Evolutionary conservation across 306 rosid genomes (phyloP).

Genomic region (Pyrus communis): DNA sequence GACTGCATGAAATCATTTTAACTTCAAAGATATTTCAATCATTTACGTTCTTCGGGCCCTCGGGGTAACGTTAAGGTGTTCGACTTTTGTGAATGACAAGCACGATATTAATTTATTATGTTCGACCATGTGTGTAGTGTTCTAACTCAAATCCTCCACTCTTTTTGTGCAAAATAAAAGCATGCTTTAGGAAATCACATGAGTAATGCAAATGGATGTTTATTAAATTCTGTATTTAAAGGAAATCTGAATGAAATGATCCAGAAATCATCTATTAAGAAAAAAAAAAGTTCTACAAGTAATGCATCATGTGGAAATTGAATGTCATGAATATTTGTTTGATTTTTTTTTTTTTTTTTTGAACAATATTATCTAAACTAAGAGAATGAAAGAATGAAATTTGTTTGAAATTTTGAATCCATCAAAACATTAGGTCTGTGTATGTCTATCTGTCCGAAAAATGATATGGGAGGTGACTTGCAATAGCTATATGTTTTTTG

Average conservation of each 20-base stretch:
- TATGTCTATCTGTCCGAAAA: background rate
- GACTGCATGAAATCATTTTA: background rate
- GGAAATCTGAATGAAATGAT: background rate
- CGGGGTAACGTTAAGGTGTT: too few species aligned
- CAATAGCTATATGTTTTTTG: background rate
- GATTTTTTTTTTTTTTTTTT: too few species aligned
- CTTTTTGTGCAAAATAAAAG: too few species aligned
- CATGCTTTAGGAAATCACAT: too few species aligned
- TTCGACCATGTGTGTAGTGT: too few species aligned
- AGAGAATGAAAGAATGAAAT: too few species aligned
- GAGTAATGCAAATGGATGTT: too few species aligned
- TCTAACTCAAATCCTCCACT: too few species aligned
- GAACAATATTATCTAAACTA: too few species aligned
- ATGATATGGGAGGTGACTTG: background rate
- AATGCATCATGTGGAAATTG: background rate
- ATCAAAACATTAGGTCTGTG: background rate
- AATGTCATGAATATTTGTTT: background rate
- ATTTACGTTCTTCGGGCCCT: too few species aligned
- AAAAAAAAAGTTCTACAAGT: background rate
- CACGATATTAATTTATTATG: too few species aligned
- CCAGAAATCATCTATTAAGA: background rate
- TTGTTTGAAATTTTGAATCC: background rate
- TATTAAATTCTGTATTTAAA: background rate
- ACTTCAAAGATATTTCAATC: background rate
- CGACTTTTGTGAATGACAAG: background rate